Evolutionary conservation across 2,329 filamentous ascomycete species (phyloP), one percentile per base, ranked within the genome.

Genomic region (Arthrobotrys sinensis): DNA sequence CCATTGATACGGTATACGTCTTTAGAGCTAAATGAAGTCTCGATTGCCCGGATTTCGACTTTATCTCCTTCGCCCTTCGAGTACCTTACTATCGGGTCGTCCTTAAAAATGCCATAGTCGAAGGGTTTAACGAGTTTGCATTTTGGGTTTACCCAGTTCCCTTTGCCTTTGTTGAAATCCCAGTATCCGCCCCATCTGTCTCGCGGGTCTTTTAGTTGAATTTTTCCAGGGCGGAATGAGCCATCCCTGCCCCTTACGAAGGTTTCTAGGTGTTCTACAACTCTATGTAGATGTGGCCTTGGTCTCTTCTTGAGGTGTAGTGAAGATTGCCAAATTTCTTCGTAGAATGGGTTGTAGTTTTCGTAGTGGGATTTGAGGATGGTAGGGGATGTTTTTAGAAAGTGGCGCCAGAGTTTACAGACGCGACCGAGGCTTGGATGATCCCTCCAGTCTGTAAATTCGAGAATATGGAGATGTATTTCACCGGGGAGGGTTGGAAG

Each of bases 391-490:
- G 19, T 62, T 43, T 52, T 60, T 21, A 78, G 40, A 24, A 67
- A 78, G 34, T 67, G 43, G 0, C 62, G 73, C 73, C 73, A 78
- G 24, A 48, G 43, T 63, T 67, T 71, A n/a, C 66, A 78, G 28
- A 67, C 52, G 24, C 38, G 32, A 4, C 50, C 28, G 38, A 71
- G 34, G 14, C 16, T 62, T n/a, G 52, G 45, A n/a, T 71, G 66
- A 4, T 72, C 60, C 38, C 32, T 32, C 55, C 62, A 78, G 53
- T 67, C 10, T 8, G 66, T 28, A 10, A 55, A 16, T 21, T 71
- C 62, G n/a, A 78, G 73, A 16, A 78, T 71, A 40, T 62, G 60
- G 12, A 71, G 14, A 6, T 77, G 72, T 1, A 77, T 34, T 66
- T 77, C 72, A 4, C 36, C 19, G 3, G 72, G 72, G 14, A 77